Percentiles rank a stretch among this genome's conserved stretches.
phyloP scores from a whole-genome alignment of 768 basidiomycete species.

The Rhodotorula sphaerocarpa region DNA sequence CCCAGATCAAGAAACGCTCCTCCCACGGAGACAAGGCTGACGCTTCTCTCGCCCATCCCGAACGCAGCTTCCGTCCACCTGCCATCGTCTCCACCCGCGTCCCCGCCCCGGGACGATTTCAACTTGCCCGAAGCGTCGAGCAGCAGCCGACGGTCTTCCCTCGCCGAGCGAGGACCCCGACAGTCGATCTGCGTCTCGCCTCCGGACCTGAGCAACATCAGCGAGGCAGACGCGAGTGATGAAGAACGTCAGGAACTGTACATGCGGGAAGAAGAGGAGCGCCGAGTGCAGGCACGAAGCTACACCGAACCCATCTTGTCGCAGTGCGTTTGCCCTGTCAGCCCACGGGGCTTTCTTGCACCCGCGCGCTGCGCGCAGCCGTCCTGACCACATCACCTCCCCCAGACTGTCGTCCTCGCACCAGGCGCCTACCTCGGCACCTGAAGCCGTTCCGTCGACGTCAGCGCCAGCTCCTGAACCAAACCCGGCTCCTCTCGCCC shows the following conservation, averaged over 20 bases:
- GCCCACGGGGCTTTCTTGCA: no score
- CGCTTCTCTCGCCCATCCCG: background rate
- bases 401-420: background rate
- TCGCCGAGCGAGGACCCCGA: background rate
- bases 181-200: background rate
- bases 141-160: background rate
- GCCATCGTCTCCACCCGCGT: no score
- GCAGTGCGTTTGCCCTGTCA: background rate
- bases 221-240: conserved; percentile 1
- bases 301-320: background rate
- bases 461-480: background rate
- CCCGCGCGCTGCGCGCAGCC: no score
- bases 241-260: background rate
- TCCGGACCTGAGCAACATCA: conserved; percentile 20
- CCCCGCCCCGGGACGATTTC: background rate
- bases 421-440: background rate
- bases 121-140: background rate
- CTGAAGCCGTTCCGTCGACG: background rate
- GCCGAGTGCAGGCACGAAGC: no score
- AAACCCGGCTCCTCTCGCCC: background rate
- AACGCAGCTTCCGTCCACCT: background rate
- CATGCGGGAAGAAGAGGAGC: no score
- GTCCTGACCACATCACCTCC: no score
- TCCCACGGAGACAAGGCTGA: no score
- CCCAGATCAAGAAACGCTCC: no score